phyloP scores from a whole-genome alignment of 169 alveolate species.

The Plasmodium gonderi region DNA sequence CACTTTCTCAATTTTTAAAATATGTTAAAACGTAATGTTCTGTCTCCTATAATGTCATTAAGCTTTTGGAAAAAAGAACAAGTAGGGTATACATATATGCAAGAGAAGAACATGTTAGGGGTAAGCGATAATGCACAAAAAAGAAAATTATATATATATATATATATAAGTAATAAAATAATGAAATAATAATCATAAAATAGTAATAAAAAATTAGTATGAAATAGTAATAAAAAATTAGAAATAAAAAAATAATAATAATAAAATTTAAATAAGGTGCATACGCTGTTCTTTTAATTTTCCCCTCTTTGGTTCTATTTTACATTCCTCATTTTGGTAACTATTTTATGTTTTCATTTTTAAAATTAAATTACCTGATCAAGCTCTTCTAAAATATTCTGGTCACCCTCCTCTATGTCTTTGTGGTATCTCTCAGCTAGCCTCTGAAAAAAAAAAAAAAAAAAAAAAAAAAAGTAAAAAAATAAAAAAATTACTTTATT shows the following conservation, averaged over 20 bases:
- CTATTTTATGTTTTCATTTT: not conserved
- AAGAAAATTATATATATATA: too few species aligned
- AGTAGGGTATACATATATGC: not conserved
- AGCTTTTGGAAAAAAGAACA: slow-evolving; percentile 2
- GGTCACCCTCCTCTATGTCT: slow-evolving; percentile 26
- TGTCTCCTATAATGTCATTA: slow-evolving; percentile 42
- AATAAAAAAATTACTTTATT: not conserved
- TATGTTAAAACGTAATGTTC: slow-evolving; percentile 25
- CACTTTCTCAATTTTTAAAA: slow-evolving; percentile 22
- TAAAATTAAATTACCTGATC: slow-evolving; percentile 37
- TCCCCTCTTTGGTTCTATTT: not conserved
- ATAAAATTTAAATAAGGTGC: too few species aligned
- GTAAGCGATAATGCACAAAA: too few species aligned
- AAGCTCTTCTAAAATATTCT: slow-evolving; percentile 69
- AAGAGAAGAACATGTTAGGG: not conserved
- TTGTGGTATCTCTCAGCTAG: slow-evolving; percentile 54
- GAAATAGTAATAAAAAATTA: not conserved
- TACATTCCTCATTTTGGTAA: not conserved
- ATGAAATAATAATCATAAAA: not conserved
- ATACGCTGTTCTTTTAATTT: too few species aligned
- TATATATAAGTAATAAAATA: too few species aligned
- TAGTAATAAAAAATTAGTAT: not conserved
- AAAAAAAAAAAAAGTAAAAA: not conserved
- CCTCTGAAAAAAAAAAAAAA: slow-evolving; percentile 19
- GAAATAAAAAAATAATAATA: not conserved